A percentile compares a stretch with the other conserved stretches of the same genome.
Evolutionary conservation across 495 filamentous ascomycete species (phyloP).

Genomic region (Trichoderma reesei): DNA sequence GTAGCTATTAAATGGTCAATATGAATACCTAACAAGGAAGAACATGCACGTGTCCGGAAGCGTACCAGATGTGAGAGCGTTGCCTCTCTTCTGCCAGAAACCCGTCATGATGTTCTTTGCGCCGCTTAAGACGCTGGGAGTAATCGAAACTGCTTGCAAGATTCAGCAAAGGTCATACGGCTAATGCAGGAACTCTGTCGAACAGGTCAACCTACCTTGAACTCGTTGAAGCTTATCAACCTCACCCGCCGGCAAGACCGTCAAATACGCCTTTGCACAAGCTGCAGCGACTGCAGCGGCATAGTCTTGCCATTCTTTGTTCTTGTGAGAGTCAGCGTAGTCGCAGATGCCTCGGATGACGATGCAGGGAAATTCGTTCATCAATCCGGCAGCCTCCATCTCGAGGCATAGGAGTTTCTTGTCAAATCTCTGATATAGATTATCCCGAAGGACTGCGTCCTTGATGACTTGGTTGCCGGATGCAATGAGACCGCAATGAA

Average conservation of each 20-base stretch:
- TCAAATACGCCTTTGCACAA: slow-evolving; percentile 22
- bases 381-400: slow-evolving; percentile 39
- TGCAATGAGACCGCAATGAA: neutral
- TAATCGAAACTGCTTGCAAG: neutral
- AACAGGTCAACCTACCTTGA: neutral
- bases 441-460: slow-evolving; percentile 2
- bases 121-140: neutral
- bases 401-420: slow-evolving; percentile 29
- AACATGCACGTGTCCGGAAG: neutral
- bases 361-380: slow-evolving; percentile 27
- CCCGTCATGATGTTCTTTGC: neutral
- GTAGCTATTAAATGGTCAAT: neutral
- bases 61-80: neutral
- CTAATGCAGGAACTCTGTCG: too few species aligned
- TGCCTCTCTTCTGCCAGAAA: neutral
- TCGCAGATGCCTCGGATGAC: slow-evolving; percentile 31
- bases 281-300: slow-evolving; percentile 24
- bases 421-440: neutral
- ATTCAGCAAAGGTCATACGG: neutral
- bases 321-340: slow-evolving; percentile 30
- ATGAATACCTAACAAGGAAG: neutral
- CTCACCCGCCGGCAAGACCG: neutral
- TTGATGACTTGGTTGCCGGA: neutral
- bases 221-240: neutral
- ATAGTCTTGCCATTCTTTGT: slow-evolving; percentile 27